Evolutionary conservation across 2,329 filamentous ascomycete genomes (phyloP), one percentile per base, ranked within the genome.

Genomic region (Alternaria dauci): DNA sequence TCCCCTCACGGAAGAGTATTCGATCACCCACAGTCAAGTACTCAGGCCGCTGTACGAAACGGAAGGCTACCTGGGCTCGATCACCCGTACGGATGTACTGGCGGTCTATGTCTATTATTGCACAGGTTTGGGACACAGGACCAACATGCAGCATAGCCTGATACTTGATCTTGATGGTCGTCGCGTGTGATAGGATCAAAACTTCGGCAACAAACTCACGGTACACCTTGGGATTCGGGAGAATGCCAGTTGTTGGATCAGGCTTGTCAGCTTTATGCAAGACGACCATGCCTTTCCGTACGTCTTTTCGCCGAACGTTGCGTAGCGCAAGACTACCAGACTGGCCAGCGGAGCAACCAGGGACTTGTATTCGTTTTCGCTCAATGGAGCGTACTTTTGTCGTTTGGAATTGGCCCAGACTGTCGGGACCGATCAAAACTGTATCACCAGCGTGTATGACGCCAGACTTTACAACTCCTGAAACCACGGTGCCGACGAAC

Each of bases 91-190:
- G 88, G 67, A 99, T 97, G 72, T 94, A 95, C 26, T 91, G 91
- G n/a, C 94, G 89, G 76, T 99, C 95, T 67, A 99, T 95, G 74
- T 97, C 95, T 72, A 99, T 96, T 75, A 99, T 97, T 11, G 93
- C 89, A 75, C 95, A 99, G 0, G 95, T 99, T 81, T 99, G 95
- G 41, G 91, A 93, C 43, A 99, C 91, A 0, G 95, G 92, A 0
- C 95, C 95, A 5, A 99, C 94, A 71, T 99, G 95, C 23, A 99
- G 85, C 94, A 98, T 99, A 0, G 95, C 95, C 81, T 99, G 95
- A 69, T 99, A 99, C 72, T 93, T 94, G 0, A 89, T 93, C 79
- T 96, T 95, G 79, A 99, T 99, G 43, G 95, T 99, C 0, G 95
- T 99, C 0, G 94, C 93, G 73, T 99, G 95, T 4, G 92, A 96